A percentile compares a stretch with the other conserved stretches of the same genome.
phyloP scores from a whole-genome alignment of 2,329 filamentous ascomycete genomes.

The Talaromyces sp. region DNA sequence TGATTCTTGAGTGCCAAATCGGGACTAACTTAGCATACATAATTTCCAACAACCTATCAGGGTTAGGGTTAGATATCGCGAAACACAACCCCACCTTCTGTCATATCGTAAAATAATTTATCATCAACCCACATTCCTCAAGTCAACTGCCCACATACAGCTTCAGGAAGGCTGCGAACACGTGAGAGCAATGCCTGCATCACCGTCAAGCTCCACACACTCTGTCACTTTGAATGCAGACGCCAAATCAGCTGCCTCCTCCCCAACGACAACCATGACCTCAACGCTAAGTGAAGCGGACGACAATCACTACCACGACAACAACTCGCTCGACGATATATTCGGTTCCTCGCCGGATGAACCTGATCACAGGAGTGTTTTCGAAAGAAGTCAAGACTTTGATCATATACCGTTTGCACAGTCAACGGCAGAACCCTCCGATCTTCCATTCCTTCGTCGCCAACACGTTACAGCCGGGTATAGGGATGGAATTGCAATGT shows the following conservation, averaged over 20 bases:
- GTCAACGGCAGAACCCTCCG: constrained; percentile 50
- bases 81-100: background rate
- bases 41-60: no score
- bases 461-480: constrained; percentile 84
- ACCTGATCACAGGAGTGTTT: background rate
- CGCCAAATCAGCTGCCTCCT: constrained; percentile 1
- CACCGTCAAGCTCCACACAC: constrained; percentile 17
- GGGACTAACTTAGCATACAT: no score
- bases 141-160: background rate
- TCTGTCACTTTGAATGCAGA: background rate
- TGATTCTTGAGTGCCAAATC: no score
- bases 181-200: constrained; percentile 9
- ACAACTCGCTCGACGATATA: constrained; percentile 38
- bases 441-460: constrained; percentile 68
- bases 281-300: constrained; percentile 18
- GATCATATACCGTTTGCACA: background rate
- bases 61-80: background rate
- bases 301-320: constrained; percentile 28
- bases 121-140: background rate
- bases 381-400: background rate
- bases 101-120: background rate
- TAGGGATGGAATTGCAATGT: constrained; percentile 74
- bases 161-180: background rate
- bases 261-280: constrained; percentile 18
- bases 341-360: constrained; percentile 38